phyloP scores from a whole-genome alignment of 2,329 filamentous ascomycete species.

The Pseudogymnoascus sp. region DNA sequence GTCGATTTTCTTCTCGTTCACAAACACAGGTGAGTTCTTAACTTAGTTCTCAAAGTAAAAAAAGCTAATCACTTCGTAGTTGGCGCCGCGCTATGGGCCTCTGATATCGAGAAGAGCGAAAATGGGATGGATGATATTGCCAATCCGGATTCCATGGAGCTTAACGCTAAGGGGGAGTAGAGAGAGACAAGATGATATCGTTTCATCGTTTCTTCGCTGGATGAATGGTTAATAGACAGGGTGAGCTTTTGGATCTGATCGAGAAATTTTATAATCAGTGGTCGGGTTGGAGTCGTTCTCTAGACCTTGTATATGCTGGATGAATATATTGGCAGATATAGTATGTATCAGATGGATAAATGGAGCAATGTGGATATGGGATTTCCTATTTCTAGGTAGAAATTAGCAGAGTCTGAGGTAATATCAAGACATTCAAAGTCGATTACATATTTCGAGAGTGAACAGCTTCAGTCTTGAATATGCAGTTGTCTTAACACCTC shows the following conservation, averaged over 20 bases:
- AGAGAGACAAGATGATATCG: background rate
- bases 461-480: background rate
- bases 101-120: conserved; percentile 59
- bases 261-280: background rate
- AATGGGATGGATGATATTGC: conserved; percentile 9
- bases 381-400: background rate
- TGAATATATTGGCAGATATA: background rate
- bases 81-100: conserved; percentile 89
- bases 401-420: background rate
- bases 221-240: background rate
- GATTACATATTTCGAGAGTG: background rate
- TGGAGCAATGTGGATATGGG: background rate
- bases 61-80: conserved; percentile 40
- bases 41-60: background rate
- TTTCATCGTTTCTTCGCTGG: background rate
- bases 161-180: background rate
- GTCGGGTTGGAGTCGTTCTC: background rate
- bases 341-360: background rate
- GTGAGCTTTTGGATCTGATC: background rate
- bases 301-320: background rate
- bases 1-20: conserved; percentile 81
- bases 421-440: background rate
- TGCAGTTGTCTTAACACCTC: background rate
- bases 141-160: background rate
- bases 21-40: conserved; percentile 59